Percentiles rank a stretch among this genome's conserved stretches.
phyloP scores from a whole-genome alignment of 139 green algal genomes.

The Eudorina sp. region DNA sequence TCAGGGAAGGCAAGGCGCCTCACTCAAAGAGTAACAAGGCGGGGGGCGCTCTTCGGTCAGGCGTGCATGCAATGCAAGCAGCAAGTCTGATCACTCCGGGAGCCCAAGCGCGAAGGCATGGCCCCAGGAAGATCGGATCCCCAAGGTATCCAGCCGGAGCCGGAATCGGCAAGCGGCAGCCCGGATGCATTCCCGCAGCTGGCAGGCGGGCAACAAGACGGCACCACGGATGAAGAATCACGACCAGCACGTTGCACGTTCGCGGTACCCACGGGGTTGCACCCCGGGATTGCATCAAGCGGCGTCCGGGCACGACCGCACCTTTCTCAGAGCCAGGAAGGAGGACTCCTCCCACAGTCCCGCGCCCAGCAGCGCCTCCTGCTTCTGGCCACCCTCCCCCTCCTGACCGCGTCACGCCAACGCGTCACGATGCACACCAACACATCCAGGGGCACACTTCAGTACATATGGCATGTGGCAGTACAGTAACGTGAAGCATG shows the following conservation, averaged over 20 bases:
- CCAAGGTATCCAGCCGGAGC: too few relatives aligned
- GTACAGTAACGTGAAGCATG: too few relatives aligned
- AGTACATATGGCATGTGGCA: too few relatives aligned
- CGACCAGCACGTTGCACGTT: neutral
- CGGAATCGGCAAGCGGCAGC: too few relatives aligned
- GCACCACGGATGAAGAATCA: neutral
- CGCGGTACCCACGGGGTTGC: neutral
- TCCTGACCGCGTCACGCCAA: too few relatives aligned
- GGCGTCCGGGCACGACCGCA: neutral
- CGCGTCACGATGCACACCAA: too few relatives aligned
- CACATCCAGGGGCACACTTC: too few relatives aligned
- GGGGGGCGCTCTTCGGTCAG: neutral
- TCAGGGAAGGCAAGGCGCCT: neutral
- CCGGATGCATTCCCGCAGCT: too few relatives aligned
- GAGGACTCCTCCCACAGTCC: conserved; percentile 29
- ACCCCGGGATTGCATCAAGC: too few relatives aligned
- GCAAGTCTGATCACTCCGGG: neutral
- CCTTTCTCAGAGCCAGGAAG: neutral
- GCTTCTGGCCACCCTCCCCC: neutral
- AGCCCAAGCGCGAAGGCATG: too few relatives aligned
- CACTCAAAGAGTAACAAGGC: neutral
- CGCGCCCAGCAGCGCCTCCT: conserved; percentile 12
- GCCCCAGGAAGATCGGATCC: too few relatives aligned
- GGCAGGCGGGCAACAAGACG: too few relatives aligned
- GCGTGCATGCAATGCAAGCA: neutral